phyloP scores from a whole-genome alignment of 371 early-diverging fungal genomes.

The Mortierella sp. region DNA sequence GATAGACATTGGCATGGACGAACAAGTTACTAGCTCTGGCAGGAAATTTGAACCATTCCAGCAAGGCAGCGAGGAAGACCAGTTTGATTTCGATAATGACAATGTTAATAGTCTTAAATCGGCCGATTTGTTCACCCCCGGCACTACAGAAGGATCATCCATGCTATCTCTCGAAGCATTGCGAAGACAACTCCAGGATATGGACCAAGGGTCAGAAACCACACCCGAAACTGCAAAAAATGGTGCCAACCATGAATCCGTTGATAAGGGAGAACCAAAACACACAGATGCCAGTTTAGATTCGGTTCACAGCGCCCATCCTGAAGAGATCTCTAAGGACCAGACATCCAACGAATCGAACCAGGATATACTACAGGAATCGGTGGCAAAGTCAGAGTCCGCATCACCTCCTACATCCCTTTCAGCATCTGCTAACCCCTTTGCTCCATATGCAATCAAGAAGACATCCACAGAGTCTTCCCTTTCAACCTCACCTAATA shows the following conservation, averaged over 20 bases:
- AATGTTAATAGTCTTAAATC: background rate
- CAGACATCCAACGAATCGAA: background rate
- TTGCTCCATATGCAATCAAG: constrained; percentile 13
- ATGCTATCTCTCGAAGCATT: constrained; percentile 29
- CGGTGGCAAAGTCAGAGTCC: background rate
- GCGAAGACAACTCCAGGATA: constrained; percentile 19
- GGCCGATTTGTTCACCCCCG: background rate
- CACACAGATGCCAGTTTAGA: background rate
- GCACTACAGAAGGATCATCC: background rate
- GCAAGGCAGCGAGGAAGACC: constrained; percentile 34
- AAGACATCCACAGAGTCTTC: constrained; percentile 1
- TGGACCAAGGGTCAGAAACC: constrained; percentile 4
- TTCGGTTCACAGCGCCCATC: background rate
- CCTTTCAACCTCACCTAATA: background rate
- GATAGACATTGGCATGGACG: constrained; percentile 1
- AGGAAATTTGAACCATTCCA: constrained; percentile 38
- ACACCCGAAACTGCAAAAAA: background rate
- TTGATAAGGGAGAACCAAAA: background rate
- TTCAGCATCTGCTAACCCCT: constrained; percentile 12
- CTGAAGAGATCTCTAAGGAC: background rate
- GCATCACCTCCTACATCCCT: background rate
- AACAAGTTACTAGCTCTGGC: background rate
- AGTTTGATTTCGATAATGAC: constrained; percentile 7
- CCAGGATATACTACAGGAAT: background rate
- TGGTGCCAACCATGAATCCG: background rate